Percentiles rank a stretch among this genome's conserved stretches.
Conservation (phyloP, 83 land plant species). For the Picea mariana region DNA sequence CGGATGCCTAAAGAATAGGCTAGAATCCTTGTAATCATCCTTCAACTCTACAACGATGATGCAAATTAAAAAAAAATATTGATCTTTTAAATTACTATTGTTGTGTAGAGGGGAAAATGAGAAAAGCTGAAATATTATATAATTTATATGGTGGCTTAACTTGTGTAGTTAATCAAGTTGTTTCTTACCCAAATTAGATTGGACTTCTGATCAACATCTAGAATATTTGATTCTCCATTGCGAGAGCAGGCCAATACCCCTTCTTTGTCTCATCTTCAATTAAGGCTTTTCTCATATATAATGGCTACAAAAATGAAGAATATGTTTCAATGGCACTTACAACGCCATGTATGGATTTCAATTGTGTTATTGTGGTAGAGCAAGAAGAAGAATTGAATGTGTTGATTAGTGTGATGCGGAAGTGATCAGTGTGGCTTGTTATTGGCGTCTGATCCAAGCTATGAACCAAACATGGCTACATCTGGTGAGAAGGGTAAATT, state of each 20-base stretch:
- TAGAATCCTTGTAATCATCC: slow-evolving; percentile 68
- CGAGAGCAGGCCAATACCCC: too few species aligned
- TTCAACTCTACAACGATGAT: slow-evolving; percentile 64
- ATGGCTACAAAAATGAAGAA: slow-evolving; percentile 85
- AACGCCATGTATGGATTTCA: slow-evolving; percentile 55
- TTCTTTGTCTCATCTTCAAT: neutral
- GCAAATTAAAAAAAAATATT: neutral
- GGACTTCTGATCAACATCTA: too few species aligned
- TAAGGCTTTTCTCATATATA: slow-evolving; percentile 69
- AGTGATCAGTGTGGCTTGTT: slow-evolving; percentile 53
- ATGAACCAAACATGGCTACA: slow-evolving; percentile 81
- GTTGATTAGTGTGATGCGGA: slow-evolving; percentile 45
- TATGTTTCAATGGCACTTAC: slow-evolving; percentile 76
- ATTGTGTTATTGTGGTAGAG: slow-evolving; percentile 83
- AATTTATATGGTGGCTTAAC: too few species aligned
- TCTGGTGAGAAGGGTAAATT: slow-evolving; percentile 95
- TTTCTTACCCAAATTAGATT: too few species aligned
- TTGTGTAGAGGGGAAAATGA: too few species aligned
- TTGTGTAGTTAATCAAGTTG: too few species aligned
- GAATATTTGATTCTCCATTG: too few species aligned
- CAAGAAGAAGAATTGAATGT: slow-evolving; percentile 81
- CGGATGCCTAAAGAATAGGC: slow-evolving; percentile 75
- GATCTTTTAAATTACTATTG: too few species aligned
- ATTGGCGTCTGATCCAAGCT: slow-evolving; percentile 87
- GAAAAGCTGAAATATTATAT: too few species aligned